phyloP scores from a whole-genome alignment of 140 eudicot genomes.

The Eryngium alpinum region DNA sequence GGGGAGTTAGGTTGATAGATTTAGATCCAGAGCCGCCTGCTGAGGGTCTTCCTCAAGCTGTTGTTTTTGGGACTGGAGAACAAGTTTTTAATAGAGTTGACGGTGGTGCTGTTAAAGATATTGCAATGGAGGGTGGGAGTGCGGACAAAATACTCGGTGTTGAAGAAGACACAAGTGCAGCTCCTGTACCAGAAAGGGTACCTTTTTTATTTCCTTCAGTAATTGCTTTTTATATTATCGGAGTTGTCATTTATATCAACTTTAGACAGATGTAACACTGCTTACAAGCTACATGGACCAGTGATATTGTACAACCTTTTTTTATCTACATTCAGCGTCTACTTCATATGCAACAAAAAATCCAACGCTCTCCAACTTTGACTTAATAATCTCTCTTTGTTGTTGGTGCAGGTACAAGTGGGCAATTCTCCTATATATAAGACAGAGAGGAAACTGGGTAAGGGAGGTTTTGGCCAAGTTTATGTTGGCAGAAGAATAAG shows the following conservation, averaged over 20 bases:
- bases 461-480: slow-evolving; percentile 99
- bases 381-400: slow-evolving; percentile 4
- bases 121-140: slow-evolving; percentile 90
- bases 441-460: slow-evolving; percentile 87
- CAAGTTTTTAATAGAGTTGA: slow-evolving; percentile 44
- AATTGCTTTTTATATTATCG: background rate
- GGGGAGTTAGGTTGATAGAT: slow-evolving; percentile 77
- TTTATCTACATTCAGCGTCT: background rate
- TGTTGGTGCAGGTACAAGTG: slow-evolving; percentile 80
- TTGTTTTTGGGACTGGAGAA: slow-evolving; percentile 44
- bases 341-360: background rate
- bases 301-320: background rate
- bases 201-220: slow-evolving; percentile 11
- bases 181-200: slow-evolving; percentile 97
- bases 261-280: background rate
- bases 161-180: slow-evolving; percentile 71
- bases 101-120: slow-evolving; percentile 58
- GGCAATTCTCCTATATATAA: slow-evolving; percentile 80
- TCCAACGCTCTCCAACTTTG: background rate
- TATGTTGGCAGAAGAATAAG: slow-evolving; percentile 82
- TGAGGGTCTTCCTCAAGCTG: slow-evolving; percentile 53
- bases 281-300: background rate
- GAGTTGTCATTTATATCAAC: slow-evolving; percentile 5
- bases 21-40: slow-evolving; percentile 75
- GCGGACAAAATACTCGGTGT: slow-evolving; percentile 64